Percentiles rank a stretch among this genome's conserved stretches.
These are phyloP conservation scores for Thalassiosira hispida DNA, from an alignment of 352 stramenopile genomes.

Conservation along the genomic window DNA sequence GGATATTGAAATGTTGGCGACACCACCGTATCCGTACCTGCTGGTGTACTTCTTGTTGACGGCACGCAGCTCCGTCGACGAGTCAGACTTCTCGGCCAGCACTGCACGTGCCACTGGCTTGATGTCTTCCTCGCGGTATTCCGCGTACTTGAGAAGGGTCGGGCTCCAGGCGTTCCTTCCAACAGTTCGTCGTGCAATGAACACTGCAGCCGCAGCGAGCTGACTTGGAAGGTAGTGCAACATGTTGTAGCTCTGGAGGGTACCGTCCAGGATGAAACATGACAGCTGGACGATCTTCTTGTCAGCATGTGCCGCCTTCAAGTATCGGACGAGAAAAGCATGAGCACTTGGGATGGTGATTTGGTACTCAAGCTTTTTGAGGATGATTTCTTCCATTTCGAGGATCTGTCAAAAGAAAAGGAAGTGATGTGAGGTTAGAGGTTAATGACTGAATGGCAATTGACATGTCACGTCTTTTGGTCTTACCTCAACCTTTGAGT, in stretches of 20 bases:
- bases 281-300: conserved; percentile 91
- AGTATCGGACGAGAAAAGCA: conserved; percentile 94
- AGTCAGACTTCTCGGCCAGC: conserved; percentile 79
- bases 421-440: background rate
- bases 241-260: conserved; percentile 98
- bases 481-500: conserved; percentile 87
- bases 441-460: background rate
- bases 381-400: conserved; percentile 95
- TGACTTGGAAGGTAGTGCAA: conserved; percentile 97
- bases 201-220: conserved; percentile 95
- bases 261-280: conserved; percentile 98
- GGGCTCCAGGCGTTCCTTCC: conserved; percentile 87
- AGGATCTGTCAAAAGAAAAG: conserved; percentile 56
- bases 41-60: conserved; percentile 89
- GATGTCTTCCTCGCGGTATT: conserved; percentile 87
- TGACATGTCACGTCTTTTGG: conserved; percentile 6
- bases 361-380: conserved; percentile 95
- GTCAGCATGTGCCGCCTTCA: conserved; percentile 90
- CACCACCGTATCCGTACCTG: conserved; percentile 84
- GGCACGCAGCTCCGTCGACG: conserved; percentile 79
- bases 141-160: conserved; percentile 89
- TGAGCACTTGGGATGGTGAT: conserved; percentile 94
- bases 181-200: conserved; percentile 91
- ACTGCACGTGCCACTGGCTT: conserved; percentile 83
- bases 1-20: conserved; percentile 79